These are phyloP conservation scores for Puccinia polysora DNA, from an alignment of 1,284 basidiomycete genomes.

Conservation along the genomic window DNA sequence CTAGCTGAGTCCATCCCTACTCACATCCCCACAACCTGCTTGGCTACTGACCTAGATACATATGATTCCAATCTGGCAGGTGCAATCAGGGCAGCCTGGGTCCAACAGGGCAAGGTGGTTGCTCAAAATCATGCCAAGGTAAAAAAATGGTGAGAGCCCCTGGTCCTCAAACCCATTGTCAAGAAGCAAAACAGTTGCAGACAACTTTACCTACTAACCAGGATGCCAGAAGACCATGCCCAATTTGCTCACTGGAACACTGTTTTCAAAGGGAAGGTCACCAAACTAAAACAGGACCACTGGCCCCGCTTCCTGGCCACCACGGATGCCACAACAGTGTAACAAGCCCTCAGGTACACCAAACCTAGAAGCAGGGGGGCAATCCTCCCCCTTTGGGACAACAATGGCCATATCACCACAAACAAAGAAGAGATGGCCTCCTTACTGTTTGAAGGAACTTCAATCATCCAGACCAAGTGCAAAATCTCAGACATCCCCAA, in stretches of 20 bases:
- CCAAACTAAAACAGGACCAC: not conserved
- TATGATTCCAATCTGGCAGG: too few species aligned
- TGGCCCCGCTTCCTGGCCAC: not conserved
- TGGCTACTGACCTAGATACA: too few species aligned
- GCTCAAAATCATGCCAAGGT: too few species aligned
- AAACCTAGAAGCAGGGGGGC: not conserved
- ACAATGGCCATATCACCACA: not conserved
- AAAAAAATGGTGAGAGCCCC: too few species aligned
- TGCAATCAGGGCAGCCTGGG: too few species aligned
- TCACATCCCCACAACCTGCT: too few species aligned
- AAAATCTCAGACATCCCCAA: not conserved
- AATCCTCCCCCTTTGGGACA: not conserved
- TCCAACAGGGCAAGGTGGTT: too few species aligned
- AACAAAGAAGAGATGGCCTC: not conserved
- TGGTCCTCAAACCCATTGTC: too few species aligned
- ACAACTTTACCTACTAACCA: too few species aligned
- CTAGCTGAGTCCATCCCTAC: too few species aligned
- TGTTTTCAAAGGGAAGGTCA: constrained; percentile 1
- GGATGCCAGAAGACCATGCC: not conserved
- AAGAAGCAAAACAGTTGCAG: too few species aligned
- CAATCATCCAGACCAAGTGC: not conserved
- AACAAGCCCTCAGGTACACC: constrained; percentile 7
- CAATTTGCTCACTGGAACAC: not conserved
- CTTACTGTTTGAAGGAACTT: not conserved
- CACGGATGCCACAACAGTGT: not conserved